Evolutionary conservation across 2,329 filamentous ascomycete species (phyloP).

Genomic region (Exophiala oligosperma): DNA sequence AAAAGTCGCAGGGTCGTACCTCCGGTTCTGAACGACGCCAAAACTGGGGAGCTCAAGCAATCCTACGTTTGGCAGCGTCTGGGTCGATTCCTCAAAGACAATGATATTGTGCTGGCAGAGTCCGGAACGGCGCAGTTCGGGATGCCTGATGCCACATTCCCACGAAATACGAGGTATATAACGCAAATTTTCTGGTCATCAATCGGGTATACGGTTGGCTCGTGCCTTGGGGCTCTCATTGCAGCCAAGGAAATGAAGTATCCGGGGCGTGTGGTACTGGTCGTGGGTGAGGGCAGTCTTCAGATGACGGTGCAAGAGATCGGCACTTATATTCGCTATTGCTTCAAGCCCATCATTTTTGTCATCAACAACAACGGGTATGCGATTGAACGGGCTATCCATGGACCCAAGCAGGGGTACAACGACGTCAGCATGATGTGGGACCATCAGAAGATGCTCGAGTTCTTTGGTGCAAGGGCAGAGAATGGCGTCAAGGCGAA

Average conservation of each 20-base stretch:
- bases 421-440: conserved; percentile 32
- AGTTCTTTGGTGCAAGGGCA: conserved; percentile 27
- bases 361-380: conserved; percentile 34
- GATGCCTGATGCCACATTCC: conserved; percentile 26
- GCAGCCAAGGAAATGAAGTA: conserved; percentile 27
- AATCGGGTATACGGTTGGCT: conserved; percentile 31
- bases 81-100: conserved; percentile 16
- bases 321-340: conserved; percentile 30
- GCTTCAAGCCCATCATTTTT: conserved; percentile 28
- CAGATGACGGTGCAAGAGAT: conserved; percentile 34
- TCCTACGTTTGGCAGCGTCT: conserved; percentile 23
- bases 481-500: conserved; percentile 40
- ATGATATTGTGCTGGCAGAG: conserved; percentile 30
- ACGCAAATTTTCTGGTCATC: conserved; percentile 31
- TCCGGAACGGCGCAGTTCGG: conserved; percentile 32
- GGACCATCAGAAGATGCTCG: conserved; percentile 31
- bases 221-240: conserved; percentile 28
- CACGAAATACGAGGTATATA: conserved; percentile 26
- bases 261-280: conserved; percentile 27
- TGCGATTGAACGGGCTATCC: conserved; percentile 32
- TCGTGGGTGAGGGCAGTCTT: conserved; percentile 32
- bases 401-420: conserved; percentile 29
- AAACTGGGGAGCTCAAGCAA: conserved; percentile 17
- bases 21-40: conserved; percentile 26
- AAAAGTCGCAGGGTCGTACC: not conserved